phyloP scores from a whole-genome alignment of 192 early-diverging fungal genomes.

The Backusella parvicylindrica region DNA sequence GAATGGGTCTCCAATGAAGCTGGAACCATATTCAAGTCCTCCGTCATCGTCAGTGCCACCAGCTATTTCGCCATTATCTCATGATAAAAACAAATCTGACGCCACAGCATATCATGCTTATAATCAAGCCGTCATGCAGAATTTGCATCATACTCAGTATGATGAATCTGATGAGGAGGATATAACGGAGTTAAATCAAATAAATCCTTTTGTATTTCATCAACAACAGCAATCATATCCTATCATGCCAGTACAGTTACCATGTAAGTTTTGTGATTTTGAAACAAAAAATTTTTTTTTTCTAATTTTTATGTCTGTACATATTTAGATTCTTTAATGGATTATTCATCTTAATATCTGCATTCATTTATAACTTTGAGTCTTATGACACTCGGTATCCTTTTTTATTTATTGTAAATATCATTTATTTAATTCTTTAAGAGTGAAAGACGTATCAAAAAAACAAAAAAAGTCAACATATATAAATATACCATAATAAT shows the following conservation, averaged over 20 bases:
- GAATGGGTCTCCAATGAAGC: neutral
- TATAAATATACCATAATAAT: neutral
- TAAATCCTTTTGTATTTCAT: neutral
- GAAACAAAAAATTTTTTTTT: neutral
- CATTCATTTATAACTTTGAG: neutral
- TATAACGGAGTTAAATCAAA: neutral
- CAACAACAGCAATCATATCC: neutral
- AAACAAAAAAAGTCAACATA: too few species aligned
- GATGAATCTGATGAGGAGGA: neutral
- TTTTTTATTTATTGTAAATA: neutral
- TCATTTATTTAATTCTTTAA: neutral
- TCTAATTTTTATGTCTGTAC: neutral
- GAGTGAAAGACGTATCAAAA: neutral
- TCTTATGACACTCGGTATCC: neutral
- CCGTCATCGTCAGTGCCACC: neutral
- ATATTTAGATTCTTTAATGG: neutral
- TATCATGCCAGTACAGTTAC: neutral
- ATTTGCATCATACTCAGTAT: neutral
- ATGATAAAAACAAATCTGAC: constrained; percentile 2
- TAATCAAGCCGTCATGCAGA: neutral
- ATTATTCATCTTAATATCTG: neutral
- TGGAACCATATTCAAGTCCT: neutral
- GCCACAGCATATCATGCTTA: neutral
- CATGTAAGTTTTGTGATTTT: neutral
- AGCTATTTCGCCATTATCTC: neutral